Percentiles rank a stretch among this genome's conserved stretches.
Conservation (phyloP, 2,329 filamentous ascomycete species). For the Botrytis aclada region DNA sequence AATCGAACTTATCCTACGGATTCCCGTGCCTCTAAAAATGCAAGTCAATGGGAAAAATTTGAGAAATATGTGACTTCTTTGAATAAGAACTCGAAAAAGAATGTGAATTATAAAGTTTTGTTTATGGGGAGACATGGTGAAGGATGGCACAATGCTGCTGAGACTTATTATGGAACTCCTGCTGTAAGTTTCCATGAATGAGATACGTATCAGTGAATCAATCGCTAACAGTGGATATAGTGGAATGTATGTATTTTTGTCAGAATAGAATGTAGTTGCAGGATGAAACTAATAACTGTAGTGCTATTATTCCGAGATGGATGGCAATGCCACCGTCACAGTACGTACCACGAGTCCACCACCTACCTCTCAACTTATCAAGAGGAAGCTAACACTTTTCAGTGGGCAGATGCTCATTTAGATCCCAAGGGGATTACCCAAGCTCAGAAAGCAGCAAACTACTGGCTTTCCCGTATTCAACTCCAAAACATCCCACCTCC, state of each 20-base stretch:
- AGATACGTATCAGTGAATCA: not conserved
- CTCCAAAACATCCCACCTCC: conserved; percentile 57
- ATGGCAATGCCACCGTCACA: conserved; percentile 59
- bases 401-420: conserved; percentile 62
- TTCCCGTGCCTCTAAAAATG: conserved; percentile 40
- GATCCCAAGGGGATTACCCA: conserved; percentile 56
- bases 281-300: conserved; percentile 28
- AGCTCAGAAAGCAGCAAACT: conserved; percentile 55
- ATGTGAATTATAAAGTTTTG: conserved; percentile 61
- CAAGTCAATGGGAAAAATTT: conserved; percentile 65
- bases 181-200: conserved; percentile 36
- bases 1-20: conserved; percentile 60
- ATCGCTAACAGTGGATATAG: not conserved
- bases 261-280: not conserved
- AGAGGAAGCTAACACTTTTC: not conserved
- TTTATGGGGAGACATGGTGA: conserved; percentile 47
- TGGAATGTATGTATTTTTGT: conserved; percentile 57
- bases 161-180: conserved; percentile 63
- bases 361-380: not conserved
- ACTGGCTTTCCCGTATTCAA: conserved; percentile 55
- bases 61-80: conserved; percentile 54
- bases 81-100: conserved; percentile 46
- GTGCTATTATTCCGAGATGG: conserved; percentile 63
- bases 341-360: not conserved
- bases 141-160: conserved; percentile 44